Conservation (phyloP, 495 filamentous ascomycete genomes). For the Beverwykella pulmonaria region DNA sequence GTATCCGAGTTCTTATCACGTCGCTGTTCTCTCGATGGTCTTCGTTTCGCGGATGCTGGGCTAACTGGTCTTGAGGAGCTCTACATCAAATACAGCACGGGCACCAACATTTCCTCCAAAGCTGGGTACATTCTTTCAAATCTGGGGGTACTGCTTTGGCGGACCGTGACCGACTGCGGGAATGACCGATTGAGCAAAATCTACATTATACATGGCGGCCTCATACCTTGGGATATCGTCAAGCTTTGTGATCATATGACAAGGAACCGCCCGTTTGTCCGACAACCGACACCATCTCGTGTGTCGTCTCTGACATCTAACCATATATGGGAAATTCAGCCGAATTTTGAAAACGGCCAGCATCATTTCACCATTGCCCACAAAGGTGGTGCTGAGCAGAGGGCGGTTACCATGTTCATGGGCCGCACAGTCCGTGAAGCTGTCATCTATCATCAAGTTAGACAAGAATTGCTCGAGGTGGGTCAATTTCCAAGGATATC, state of each 20-base stretch:
- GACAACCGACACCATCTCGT: neutral
- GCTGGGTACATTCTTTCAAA: neutral
- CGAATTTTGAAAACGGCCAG: neutral
- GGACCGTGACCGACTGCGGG: conserved; percentile 7
- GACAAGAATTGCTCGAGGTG: conserved; percentile 9
- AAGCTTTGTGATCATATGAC: neutral
- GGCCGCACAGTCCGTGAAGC: conserved; percentile 5
- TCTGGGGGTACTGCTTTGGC: conserved; percentile 20
- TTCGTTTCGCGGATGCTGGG: conserved; percentile 13
- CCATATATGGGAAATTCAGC: neutral
- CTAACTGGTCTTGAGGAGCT: conserved; percentile 21
- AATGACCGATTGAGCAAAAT: conserved; percentile 13
- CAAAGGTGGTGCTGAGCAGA: neutral
- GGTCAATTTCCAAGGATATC: neutral
- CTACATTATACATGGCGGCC: conserved; percentile 10
- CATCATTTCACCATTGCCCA: neutral
- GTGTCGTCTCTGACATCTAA: neutral
- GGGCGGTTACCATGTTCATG: neutral
- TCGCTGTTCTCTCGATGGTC: conserved; percentile 10
- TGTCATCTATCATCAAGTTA: neutral
- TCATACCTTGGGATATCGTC: conserved; percentile 2
- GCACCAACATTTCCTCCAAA: neutral
- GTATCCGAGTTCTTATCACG: neutral
- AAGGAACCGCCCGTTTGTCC: neutral
- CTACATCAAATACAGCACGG: conserved; percentile 2